Evolutionary conservation across 306 rosid species (phyloP), one percentile per base, ranked within the genome.

Genomic region (Ormosia semicastrata): DNA sequence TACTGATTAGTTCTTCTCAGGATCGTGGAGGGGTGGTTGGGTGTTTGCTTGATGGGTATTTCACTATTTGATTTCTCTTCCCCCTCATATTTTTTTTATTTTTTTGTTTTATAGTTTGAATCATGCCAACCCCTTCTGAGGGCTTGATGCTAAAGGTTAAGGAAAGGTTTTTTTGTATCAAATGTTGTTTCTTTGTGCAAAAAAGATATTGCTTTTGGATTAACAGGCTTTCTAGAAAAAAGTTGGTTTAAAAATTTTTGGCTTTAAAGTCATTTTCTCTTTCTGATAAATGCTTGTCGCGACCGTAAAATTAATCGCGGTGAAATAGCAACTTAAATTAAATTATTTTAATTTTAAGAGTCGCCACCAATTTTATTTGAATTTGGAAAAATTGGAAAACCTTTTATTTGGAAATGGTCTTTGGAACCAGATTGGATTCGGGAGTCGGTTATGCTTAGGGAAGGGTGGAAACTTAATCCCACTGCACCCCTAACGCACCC

Each of bases 31-130:
- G 83, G 58, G 81, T 65, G 66, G 40, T 54, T 43, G 17, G 71
- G 54, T 72, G 75, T 81, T 81, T 91, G 83, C 76, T 86, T 86
- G 52, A 73, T 49, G 64, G 75, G 74, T 79, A 71, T 72, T 78
- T 67, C 49, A 50, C 60, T 81, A 76, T 83, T 86, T 74, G 82
- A 76, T 86, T 71, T 32, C 39, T 57, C 70, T 54, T 47, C 17
- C 65, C n/a, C 54, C 78, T 24, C 50, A 8, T 56, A 2, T 67
- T 50, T 24, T 24, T 24, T 24, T 24, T 24, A 1, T 24, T 24
- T 24, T 24, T 24, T 24, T 24, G 24, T 47, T 4, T 47, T 47
- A 37, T 79, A 32, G 34, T 69, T 82, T 37, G 33, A 40, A 60
- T 57, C 76, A 56, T 6, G 49, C 50, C 62, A 77, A 78, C 52